These are phyloP conservation scores for Citrus trifoliata DNA, from an alignment of 345 rosid species.

Conservation along the genomic window DNA sequence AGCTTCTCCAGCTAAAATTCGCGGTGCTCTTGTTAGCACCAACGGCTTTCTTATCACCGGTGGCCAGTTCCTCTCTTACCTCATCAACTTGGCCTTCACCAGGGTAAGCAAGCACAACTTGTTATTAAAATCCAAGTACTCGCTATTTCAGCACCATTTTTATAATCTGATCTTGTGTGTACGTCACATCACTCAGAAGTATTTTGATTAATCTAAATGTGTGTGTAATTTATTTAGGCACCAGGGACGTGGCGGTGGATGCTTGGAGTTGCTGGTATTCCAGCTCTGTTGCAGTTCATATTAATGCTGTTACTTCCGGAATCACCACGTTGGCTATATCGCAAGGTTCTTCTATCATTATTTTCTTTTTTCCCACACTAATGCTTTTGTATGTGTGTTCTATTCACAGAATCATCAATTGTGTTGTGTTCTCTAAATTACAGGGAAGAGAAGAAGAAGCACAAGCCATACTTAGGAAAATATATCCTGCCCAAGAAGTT, in stretches of 20 bases:
- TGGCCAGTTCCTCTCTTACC: slow-evolving; percentile 86
- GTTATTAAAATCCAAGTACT: neutral
- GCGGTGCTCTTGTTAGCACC: slow-evolving; percentile 89
- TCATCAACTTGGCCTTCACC: slow-evolving; percentile 82
- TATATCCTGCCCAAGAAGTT: slow-evolving; percentile 53
- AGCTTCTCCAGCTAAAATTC: slow-evolving; percentile 80
- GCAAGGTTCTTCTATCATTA: slow-evolving; percentile 44
- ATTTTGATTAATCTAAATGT: neutral
- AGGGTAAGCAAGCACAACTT: slow-evolving; percentile 27
- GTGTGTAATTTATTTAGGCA: slow-evolving; percentile 35
- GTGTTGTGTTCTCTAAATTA: neutral
- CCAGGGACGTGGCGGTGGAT: slow-evolving; percentile 94
- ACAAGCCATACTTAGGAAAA: slow-evolving; percentile 47
- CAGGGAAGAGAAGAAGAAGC: slow-evolving; percentile 89
- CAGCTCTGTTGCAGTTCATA: slow-evolving; percentile 73
- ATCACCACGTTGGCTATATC: slow-evolving; percentile 90
- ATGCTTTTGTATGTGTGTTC: neutral
- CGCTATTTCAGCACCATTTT: neutral
- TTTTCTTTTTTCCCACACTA: neutral
- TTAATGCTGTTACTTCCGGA: slow-evolving; percentile 79
- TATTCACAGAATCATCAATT: neutral
- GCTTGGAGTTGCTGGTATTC: slow-evolving; percentile 85
- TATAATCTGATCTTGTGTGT: neutral
- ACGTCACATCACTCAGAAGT: neutral
- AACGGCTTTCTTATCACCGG: slow-evolving; percentile 84